Percentiles rank a stretch among this genome's conserved stretches.
Evolutionary conservation across 2,329 filamentous ascomycete species (phyloP).

Genomic region (Monosporascus sp.): DNA sequence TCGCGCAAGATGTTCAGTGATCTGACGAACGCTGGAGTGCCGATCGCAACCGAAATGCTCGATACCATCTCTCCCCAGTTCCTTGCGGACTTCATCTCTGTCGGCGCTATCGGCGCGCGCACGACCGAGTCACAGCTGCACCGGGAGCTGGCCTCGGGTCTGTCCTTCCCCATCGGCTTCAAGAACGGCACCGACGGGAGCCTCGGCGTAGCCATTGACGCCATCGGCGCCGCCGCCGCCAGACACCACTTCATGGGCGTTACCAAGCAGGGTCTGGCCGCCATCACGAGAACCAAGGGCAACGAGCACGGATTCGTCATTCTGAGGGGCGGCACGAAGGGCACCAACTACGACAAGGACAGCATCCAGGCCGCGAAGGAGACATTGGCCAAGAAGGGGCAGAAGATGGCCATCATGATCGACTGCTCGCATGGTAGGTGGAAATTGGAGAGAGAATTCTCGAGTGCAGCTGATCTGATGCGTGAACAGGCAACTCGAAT

Average conservation of each 20-base stretch:
- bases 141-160: slow-evolving; percentile 87
- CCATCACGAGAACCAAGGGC: slow-evolving; percentile 87
- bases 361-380: slow-evolving; percentile 77
- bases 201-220: slow-evolving; percentile 87
- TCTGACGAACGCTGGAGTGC: slow-evolving; percentile 80
- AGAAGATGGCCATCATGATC: slow-evolving; percentile 90
- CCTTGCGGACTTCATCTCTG: slow-evolving; percentile 89
- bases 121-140: slow-evolving; percentile 97
- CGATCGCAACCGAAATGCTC: slow-evolving; percentile 96
- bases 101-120: slow-evolving; percentile 91
- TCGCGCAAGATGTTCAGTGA: slow-evolving; percentile 93
- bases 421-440: slow-evolving; percentile 89
- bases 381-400: slow-evolving; percentile 73
- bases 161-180: slow-evolving; percentile 97
- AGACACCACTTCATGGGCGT: slow-evolving; percentile 98
- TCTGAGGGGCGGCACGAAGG: slow-evolving; percentile 82
- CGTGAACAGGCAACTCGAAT: slow-evolving; percentile 73
- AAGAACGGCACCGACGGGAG: slow-evolving; percentile 98
- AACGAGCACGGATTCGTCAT: slow-evolving; percentile 99
- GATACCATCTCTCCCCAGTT: slow-evolving; percentile 99
- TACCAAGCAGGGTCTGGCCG: slow-evolving; percentile 93
- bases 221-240: slow-evolving; percentile 81
- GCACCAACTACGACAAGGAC: slow-evolving; percentile 88
- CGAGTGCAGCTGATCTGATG: slow-evolving; percentile 7
- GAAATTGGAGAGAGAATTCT: not conserved